phyloP scores from a whole-genome alignment of 257 asterid genomes.

The Solanum peruvianum region DNA sequence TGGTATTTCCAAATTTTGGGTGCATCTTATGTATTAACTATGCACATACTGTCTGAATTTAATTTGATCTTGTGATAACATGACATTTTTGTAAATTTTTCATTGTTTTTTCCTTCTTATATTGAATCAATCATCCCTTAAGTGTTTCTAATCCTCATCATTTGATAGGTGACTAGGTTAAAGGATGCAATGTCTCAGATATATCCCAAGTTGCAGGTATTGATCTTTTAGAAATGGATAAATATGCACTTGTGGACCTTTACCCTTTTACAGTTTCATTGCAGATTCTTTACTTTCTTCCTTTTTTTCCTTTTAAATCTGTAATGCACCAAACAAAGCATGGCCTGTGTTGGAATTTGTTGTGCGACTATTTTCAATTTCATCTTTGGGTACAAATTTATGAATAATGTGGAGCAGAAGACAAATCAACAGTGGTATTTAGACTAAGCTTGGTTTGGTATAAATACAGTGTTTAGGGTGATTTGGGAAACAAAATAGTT shows the following conservation, averaged over 20 bases:
- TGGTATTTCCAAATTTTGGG: background rate
- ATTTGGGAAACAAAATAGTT: background rate
- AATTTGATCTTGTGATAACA: background rate
- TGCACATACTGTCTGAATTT: background rate
- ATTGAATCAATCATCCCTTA: background rate
- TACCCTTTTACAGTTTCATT: background rate
- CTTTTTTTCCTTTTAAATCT: background rate
- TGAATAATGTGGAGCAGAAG: background rate
- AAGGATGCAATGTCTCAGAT: constrained; percentile 83
- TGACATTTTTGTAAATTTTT: background rate
- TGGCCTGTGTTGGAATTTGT: background rate
- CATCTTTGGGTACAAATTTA: background rate
- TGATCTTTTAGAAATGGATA: background rate
- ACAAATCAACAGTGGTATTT: background rate
- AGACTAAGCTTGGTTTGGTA: background rate
- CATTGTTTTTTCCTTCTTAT: background rate
- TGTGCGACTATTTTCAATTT: background rate
- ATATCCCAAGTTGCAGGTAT: constrained; percentile 83
- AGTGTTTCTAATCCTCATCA: background rate
- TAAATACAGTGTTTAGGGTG: background rate
- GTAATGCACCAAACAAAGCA: background rate
- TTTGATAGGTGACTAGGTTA: constrained; percentile 57
- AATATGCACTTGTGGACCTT: background rate
- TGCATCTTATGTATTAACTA: background rate
- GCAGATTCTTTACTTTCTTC: background rate